phyloP scores from a whole-genome alignment of 2,329 filamentous ascomycete species.

The Penicillium sp. region DNA sequence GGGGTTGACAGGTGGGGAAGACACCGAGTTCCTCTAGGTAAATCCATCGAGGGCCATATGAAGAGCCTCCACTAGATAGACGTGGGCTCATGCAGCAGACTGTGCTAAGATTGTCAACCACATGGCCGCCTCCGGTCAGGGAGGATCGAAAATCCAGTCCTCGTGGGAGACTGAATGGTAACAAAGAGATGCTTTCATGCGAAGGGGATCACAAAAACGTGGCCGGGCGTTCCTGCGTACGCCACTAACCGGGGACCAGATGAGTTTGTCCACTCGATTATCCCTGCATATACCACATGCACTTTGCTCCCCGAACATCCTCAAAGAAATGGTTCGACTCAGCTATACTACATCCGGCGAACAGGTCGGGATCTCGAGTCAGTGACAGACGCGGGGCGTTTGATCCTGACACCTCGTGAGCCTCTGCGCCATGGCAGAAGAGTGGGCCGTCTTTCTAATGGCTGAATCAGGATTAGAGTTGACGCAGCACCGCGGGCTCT shows the following conservation, averaged over 20 bases:
- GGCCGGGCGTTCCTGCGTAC: conserved; percentile 21
- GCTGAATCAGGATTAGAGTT: no score
- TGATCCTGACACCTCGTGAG: neutral
- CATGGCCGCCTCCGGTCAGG: conserved; percentile 2
- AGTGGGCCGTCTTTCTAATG: no score
- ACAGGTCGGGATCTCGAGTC: neutral
- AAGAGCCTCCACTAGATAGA: no score
- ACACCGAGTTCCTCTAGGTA: no score
- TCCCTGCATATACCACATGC: neutral
- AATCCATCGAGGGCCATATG: no score
- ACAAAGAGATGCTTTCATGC: conserved; percentile 1
- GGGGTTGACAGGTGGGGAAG: no score
- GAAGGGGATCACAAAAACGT: conserved; percentile 1
- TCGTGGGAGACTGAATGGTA: neutral
- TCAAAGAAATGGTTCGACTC: neutral
- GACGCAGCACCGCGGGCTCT: no score
- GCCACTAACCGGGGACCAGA: conserved; percentile 7
- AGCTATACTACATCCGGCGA: conserved; percentile 6
- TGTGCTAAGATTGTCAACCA: conserved; percentile 5
- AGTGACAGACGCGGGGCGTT: conserved; percentile 3
- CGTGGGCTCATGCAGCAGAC: no score
- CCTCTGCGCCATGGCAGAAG: no score
- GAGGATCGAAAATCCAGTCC: neutral
- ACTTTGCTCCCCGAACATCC: neutral
- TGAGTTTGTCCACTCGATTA: neutral